Conservation (phyloP, 164 flowering plant species). For the Sextonia rubra region DNA sequence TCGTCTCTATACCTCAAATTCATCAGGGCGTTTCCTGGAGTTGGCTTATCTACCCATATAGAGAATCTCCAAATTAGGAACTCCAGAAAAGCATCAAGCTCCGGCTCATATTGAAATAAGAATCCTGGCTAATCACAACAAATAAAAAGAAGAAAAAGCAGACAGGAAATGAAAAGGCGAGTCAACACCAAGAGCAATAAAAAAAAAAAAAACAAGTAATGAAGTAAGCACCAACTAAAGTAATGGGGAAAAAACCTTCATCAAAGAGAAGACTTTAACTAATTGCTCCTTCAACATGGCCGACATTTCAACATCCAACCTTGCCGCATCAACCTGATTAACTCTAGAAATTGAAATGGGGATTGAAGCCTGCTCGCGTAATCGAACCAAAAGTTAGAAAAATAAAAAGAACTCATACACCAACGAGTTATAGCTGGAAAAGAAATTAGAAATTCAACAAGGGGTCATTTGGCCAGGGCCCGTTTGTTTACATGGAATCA, state of each 20-base stretch:
- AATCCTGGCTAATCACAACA: conserved; percentile 97
- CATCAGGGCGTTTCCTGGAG: conserved; percentile 96
- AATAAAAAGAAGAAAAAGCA: conserved; percentile 3
- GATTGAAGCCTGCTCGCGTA: conserved; percentile 34
- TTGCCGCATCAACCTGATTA: conserved; percentile 91
- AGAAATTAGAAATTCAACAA: not conserved
- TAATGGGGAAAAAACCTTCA: conserved; percentile 56
- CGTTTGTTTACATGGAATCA: not conserved
- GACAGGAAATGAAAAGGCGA: not conserved
- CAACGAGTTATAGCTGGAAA: not conserved
- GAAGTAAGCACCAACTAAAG: too few relatives aligned
- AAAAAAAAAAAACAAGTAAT: not conserved
- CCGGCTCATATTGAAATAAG: conserved; percentile 96
- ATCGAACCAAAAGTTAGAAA: not conserved
- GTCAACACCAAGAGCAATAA: not conserved
- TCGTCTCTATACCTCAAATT: conserved; percentile 95
- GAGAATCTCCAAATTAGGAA: conserved; percentile 99
- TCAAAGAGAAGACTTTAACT: conserved; percentile 84
- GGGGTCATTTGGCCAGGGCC: not conserved
- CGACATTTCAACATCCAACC: conserved; percentile 92
- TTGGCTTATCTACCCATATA: conserved; percentile 98
- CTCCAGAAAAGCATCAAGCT: conserved; percentile 95
- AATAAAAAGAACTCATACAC: not conserved
- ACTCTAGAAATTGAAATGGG: conserved; percentile 85
- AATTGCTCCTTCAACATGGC: conserved; percentile 98